Conservation (phyloP, 371 early-diverging fungal genomes). For the Quaeritorhiza haematococci region DNA sequence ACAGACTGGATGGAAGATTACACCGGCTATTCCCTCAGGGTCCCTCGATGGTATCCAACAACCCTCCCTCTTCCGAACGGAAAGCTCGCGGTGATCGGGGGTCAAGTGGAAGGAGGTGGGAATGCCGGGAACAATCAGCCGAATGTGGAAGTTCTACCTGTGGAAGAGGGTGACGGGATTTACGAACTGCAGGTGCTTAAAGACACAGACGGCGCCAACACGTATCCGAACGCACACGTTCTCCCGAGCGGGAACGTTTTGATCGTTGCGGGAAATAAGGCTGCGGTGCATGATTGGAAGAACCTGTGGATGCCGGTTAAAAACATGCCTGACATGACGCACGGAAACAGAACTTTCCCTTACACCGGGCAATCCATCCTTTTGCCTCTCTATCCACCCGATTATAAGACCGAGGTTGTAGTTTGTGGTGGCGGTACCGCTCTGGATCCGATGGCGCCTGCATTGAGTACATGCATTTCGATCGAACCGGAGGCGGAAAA, state of each 20-base stretch:
- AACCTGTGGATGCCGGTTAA: background rate
- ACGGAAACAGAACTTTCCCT: slow-evolving; percentile 51
- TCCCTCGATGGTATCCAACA: slow-evolving; percentile 17
- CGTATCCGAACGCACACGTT: slow-evolving; percentile 4
- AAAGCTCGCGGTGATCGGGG: slow-evolving; percentile 9
- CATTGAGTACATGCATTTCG: background rate
- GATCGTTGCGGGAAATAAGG: background rate
- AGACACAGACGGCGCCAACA: background rate
- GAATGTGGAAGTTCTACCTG: slow-evolving; percentile 4
- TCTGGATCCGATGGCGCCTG: background rate
- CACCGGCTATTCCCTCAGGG: background rate
- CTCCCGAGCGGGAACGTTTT: slow-evolving; percentile 2
- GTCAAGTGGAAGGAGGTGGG: background rate
- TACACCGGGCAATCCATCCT: slow-evolving; percentile 53
- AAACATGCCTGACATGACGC: background rate
- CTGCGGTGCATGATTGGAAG: background rate
- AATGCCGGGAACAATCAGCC: slow-evolving; percentile 6
- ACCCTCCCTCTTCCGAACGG: slow-evolving; percentile 5
- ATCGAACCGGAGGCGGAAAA: background rate
- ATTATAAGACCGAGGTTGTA: slow-evolving; percentile 54
- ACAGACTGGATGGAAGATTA: slow-evolving; percentile 16
- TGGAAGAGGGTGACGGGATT: background rate
- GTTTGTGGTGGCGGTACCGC: slow-evolving; percentile 53
- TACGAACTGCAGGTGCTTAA: background rate
- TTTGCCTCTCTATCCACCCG: slow-evolving; percentile 53